Percentiles rank a stretch among this genome's conserved stretches.
phyloP scores from a whole-genome alignment of 2,329 filamentous ascomycete species.

The Aspergillus sp. region DNA sequence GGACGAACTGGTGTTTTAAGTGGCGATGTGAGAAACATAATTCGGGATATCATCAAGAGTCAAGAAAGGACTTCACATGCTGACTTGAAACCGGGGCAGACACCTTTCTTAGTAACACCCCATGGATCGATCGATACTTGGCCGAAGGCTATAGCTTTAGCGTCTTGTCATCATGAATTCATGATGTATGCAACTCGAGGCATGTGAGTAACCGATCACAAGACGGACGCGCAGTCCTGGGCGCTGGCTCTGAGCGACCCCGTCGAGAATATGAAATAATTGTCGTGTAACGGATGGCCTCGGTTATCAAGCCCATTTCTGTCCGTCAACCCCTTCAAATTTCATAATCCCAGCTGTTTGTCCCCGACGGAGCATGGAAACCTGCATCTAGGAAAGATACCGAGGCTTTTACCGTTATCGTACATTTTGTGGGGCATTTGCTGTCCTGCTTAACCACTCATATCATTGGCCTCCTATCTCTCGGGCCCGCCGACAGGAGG shows the following conservation, averaged over 20 bases:
- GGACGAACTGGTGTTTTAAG: not conserved
- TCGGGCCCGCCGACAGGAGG: not conserved
- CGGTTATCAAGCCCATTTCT: not conserved
- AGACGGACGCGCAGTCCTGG: not conserved
- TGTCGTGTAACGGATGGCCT: not conserved
- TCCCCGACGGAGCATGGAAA: not conserved
- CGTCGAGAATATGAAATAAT: not conserved
- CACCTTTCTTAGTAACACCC: not conserved
- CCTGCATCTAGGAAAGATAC: not conserved
- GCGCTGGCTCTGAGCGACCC: not conserved
- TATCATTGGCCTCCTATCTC: not conserved
- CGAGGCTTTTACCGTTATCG: conserved; percentile 6
- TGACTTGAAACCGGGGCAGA: not conserved
- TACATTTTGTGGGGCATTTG: too few relatives aligned
- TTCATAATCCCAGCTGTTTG: not conserved
- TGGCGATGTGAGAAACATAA: not conserved
- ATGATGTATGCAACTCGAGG: not conserved
- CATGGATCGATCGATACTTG: not conserved
- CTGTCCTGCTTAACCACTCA: not conserved
- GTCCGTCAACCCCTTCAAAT: not conserved
- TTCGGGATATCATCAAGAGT: not conserved
- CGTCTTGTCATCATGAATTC: not conserved
- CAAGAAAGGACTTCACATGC: not conserved
- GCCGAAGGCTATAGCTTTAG: not conserved
- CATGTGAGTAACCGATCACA: conserved; percentile 2